Base-by-base conservation (phyloP, 2,329 filamentous ascomycete genomes). In the Aureobasidium zeae region DNA sequence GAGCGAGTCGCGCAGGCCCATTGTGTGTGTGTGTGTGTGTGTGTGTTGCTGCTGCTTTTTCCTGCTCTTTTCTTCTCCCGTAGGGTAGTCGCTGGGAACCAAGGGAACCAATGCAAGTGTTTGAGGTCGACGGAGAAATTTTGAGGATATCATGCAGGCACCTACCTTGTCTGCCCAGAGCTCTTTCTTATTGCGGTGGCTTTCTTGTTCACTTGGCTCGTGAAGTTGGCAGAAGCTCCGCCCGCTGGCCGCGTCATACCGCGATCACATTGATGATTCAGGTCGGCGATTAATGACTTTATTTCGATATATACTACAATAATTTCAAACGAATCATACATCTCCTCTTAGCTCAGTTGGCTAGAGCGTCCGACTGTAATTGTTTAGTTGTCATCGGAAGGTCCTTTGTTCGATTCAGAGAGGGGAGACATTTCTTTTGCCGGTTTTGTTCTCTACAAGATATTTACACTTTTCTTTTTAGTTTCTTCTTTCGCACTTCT, bases 351-450 rank as follows among this genome's bases (percentile, higher is more conserved):
- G 39, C 39, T 43, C 39, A 43, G 39, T 43, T 43, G 39, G 39
- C 34, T 43, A 43, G 39, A 43, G 39, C 39, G 39, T 43, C 30
- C 30, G 39, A 43, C 39, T 43, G 39, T 43, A 43, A 43, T 43
- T 43, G 39, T 26, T 34, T 7, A 6, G 28, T 34, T 43, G 37
- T 41, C 21, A 43, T 43, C 39, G 30, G 30, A 43, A 43, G 39
- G 39, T 43, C 39, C 39, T 43, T 43, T 43, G 39, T 43, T 43
- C 39, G 39, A 43, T 30, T 43, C 39, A 43, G 39, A 43, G 39
- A 43, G 39, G 30, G 39, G 39, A 43, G 39, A n/a, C n/a, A 43
- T 43, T 22, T 34, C 21, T 26, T 43, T 43, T 43, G 11, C 5
- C n/a, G 12, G 5, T 30, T n/a, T n/a, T n/a, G n/a, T n/a, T n/a